A percentile compares a stretch with the other conserved stretches of the same genome.
Evolutionary conservation across 805 yeast genomes (phyloP).

Genomic region (Candida maesae): DNA sequence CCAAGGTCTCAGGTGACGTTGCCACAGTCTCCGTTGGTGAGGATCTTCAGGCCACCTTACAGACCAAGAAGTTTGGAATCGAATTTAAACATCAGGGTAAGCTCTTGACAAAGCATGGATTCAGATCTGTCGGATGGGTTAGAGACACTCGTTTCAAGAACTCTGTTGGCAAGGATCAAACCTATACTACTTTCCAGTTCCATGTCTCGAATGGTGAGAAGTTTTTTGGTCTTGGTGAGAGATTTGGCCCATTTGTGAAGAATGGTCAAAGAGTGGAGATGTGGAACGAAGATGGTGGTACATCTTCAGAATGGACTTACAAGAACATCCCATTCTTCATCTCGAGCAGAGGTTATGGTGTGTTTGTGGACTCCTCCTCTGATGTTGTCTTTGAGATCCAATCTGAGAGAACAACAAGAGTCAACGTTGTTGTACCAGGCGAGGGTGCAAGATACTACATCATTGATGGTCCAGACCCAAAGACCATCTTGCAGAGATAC

Average conservation of each 20-base stretch:
- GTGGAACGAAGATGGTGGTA: constrained; percentile 26
- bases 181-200: constrained; percentile 19
- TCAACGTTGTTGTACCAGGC: constrained; percentile 19
- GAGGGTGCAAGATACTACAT: constrained; percentile 23
- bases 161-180: constrained; percentile 8
- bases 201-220: constrained; percentile 24
- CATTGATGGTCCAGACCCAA: constrained; percentile 24
- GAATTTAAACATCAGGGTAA: constrained; percentile 18
- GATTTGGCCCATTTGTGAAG: constrained; percentile 24
- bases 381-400: constrained; percentile 21
- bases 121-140: constrained; percentile 25
- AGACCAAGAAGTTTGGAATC: constrained; percentile 17
- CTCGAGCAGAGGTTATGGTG: constrained; percentile 24
- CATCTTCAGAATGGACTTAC: constrained; percentile 22
- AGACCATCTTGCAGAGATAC: constrained; percentile 21
- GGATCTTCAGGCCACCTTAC: constrained; percentile 13
- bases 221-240: constrained; percentile 24
- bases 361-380: constrained; percentile 20
- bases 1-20: constrained; percentile 5
- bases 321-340: constrained; percentile 23
- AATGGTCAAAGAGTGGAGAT: constrained; percentile 24
- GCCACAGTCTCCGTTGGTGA: constrained; percentile 12
- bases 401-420: constrained; percentile 23
- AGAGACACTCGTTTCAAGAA: constrained; percentile 14
- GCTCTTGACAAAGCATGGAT: constrained; percentile 21